These are phyloP conservation scores for Fragaria nilgerrensis DNA, from an alignment of 306 rosid genomes.

Conservation along the genomic window DNA sequence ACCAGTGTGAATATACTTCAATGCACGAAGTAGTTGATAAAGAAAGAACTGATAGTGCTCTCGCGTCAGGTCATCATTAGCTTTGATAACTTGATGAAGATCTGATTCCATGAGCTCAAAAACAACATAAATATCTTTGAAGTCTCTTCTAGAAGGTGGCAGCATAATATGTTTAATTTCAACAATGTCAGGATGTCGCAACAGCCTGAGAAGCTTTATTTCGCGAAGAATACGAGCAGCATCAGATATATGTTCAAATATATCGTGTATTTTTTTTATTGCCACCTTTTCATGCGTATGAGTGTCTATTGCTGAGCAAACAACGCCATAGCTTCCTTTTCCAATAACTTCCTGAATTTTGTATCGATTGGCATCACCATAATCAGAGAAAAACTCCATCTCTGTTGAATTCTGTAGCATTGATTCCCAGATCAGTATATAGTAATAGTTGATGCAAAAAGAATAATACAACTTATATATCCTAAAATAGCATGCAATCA, in stretches of 20 bases:
- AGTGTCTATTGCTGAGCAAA: conserved; percentile 93
- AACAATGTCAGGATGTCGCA: conserved; percentile 94
- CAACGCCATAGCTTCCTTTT: conserved; percentile 96
- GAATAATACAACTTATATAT: not conserved
- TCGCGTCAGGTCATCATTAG: conserved; percentile 79
- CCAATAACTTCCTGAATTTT: conserved; percentile 93
- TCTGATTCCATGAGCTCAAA: conserved; percentile 97
- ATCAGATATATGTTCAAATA: conserved; percentile 90
- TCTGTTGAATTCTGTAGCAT: conserved; percentile 62
- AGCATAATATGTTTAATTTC: conserved; percentile 91
- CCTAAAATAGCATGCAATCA: not conserved
- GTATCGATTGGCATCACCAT: conserved; percentile 82
- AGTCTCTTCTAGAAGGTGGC: conserved; percentile 83
- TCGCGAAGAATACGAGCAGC: conserved; percentile 98
- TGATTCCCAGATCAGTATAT: conserved; percentile 28
- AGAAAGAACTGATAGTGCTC: conserved; percentile 96
- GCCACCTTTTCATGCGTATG: conserved; percentile 89
- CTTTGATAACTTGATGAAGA: conserved; percentile 97
- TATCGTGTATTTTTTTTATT: conserved; percentile 85
- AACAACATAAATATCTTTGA: conserved; percentile 90
- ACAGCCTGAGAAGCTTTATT: conserved; percentile 94
- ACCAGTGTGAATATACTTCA: conserved; percentile 94
- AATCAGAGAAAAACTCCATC: conserved; percentile 90
- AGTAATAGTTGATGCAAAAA: not conserved
- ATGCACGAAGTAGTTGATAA: conserved; percentile 92